Evolutionary conservation across 257 asterid species (phyloP).

Genomic region (Solanum virginianum): DNA sequence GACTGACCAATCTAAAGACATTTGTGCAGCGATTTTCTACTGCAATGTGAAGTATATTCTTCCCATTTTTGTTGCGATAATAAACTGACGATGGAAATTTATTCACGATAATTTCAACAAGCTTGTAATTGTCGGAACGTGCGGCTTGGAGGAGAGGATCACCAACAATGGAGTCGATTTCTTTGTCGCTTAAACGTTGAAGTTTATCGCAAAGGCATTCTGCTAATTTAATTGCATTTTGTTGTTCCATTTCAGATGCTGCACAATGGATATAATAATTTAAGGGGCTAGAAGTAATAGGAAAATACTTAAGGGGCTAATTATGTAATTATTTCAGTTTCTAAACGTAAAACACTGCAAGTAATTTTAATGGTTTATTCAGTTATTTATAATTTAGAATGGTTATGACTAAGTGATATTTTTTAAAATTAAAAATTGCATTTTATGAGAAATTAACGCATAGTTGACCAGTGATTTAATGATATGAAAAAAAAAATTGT

Average conservation of each 20-base stretch:
- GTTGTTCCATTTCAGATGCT: background rate
- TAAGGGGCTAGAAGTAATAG: background rate
- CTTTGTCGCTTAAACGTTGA: background rate
- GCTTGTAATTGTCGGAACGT: background rate
- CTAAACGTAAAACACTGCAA: no score
- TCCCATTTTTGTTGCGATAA: background rate
- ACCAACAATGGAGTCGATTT: background rate
- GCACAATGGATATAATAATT: background rate
- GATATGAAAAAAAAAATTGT: no score
- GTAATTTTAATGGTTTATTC: no score
- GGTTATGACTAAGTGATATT: no score
- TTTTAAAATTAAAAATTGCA: no score
- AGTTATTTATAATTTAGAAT: no score
- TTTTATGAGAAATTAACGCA: no score
- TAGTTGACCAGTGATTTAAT: no score
- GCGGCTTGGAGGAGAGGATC: background rate
- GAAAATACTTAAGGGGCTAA: background rate
- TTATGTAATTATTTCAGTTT: no score
- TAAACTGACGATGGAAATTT: background rate
- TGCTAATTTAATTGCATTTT: background rate
- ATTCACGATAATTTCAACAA: background rate
- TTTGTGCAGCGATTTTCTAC: background rate
- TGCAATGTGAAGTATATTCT: background rate
- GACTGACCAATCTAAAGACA: background rate
- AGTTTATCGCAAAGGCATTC: background rate